Percentiles rank a stretch among this genome's conserved stretches.
These are phyloP conservation scores for Gautieria morchelliformis DNA, from an alignment of 768 basidiomycete species.

Conservation along the genomic window DNA sequence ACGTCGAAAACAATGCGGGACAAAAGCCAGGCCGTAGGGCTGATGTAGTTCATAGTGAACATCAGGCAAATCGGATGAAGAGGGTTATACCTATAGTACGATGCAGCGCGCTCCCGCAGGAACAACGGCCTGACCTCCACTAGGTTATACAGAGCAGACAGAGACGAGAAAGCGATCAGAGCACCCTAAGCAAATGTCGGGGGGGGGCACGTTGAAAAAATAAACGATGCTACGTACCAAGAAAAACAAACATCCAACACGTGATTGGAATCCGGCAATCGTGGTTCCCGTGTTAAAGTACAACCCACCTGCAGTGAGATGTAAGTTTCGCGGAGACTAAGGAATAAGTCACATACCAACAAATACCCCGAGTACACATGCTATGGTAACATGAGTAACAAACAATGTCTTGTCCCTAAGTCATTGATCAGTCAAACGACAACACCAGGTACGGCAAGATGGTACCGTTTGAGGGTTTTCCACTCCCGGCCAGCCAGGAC, in stretches of 20 bases:
- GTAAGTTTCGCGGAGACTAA: neutral
- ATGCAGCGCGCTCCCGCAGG: constrained; percentile 77
- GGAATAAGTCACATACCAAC: constrained; percentile 44
- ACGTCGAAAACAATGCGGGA: constrained; percentile 84
- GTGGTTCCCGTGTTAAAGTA: constrained; percentile 73
- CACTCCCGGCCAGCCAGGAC: constrained; percentile 76
- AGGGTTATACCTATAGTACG: constrained; percentile 65
- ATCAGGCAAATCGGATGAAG: neutral
- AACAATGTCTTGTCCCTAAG: constrained; percentile 73
- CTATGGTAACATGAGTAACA: constrained; percentile 63
- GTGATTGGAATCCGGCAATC: constrained; percentile 89
- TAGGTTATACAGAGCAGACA: constrained; percentile 86
- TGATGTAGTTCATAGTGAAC: constrained; percentile 18
- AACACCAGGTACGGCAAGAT: neutral
- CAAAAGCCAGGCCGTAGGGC: constrained; percentile 87
- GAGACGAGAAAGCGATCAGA: constrained; percentile 80
- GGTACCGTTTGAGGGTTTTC: constrained; percentile 65
- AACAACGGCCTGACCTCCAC: constrained; percentile 80
- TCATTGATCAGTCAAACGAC: neutral
- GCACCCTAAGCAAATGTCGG: constrained; percentile 47
- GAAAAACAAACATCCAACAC: constrained; percentile 94
- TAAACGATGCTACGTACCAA: constrained; percentile 34
- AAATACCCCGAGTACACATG: constrained; percentile 74
- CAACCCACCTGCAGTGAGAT: constrained; percentile 50
- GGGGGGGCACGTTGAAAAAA: neutral